phyloP scores from a whole-genome alignment of 805 yeast species.

The Kazachstania africana region DNA sequence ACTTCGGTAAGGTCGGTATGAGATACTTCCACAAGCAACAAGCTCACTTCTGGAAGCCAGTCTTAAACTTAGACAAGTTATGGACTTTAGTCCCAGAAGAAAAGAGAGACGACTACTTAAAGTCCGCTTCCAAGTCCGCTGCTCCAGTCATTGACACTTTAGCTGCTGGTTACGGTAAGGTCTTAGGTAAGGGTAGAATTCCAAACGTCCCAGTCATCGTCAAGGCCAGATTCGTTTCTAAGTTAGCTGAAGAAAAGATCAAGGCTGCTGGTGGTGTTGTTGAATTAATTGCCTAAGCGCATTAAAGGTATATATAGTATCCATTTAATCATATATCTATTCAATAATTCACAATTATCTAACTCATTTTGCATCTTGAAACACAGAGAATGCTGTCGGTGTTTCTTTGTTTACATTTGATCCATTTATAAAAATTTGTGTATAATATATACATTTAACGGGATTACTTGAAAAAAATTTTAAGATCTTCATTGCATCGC shows the following conservation, averaged over 20 bases:
- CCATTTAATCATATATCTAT: constrained; percentile 6
- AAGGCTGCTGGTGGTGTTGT: constrained; percentile 99
- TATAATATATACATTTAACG: too few relatives aligned
- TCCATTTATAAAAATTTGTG: too few relatives aligned
- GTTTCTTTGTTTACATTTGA: too few relatives aligned
- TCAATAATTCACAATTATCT: too few relatives aligned
- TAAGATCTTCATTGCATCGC: too few relatives aligned
- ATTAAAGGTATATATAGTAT: too few relatives aligned
- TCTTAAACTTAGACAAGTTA: constrained; percentile 93
- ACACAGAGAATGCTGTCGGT: too few relatives aligned
- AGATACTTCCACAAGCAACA: constrained; percentile 97
- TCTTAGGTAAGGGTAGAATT: constrained; percentile 97
- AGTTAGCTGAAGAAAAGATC: constrained; percentile 99
- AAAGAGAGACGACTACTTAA: constrained; percentile 87
- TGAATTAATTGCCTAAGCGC: constrained; percentile 88
- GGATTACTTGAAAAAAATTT: too few relatives aligned
- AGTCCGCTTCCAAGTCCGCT: constrained; percentile 71
- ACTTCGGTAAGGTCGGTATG: constrained; percentile 99
- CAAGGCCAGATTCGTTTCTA: constrained; percentile 98
- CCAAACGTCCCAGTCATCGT: constrained; percentile 98
- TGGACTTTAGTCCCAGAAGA: constrained; percentile 94
- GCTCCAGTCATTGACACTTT: constrained; percentile 99
- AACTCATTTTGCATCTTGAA: too few relatives aligned
- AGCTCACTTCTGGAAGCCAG: constrained; percentile 95
- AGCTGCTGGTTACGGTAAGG: constrained; percentile 99